These are phyloP conservation scores for Paecilomyces formosus DNA, from an alignment of 2,329 filamentous ascomycete species.

Conservation along the genomic window DNA sequence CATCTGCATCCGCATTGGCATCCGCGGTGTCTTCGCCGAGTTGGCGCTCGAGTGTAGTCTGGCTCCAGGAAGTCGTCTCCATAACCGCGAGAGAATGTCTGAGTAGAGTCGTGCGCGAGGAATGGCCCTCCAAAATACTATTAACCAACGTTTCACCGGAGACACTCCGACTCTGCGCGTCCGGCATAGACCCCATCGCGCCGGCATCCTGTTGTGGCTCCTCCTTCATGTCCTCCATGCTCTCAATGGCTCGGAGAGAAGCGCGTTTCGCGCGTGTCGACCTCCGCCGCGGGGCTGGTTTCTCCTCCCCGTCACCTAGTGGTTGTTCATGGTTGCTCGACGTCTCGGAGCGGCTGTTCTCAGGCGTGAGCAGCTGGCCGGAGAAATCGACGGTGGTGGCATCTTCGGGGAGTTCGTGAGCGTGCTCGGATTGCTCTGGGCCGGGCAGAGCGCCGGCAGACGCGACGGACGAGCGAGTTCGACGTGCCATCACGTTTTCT, in stretches of 20 bases:
- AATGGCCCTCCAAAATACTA: conserved; percentile 26
- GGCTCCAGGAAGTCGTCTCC: conserved; percentile 24
- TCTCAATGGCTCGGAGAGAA: conserved; percentile 24
- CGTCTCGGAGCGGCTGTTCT: conserved; percentile 37
- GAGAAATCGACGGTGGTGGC: conserved; percentile 26
- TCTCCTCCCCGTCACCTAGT: conserved; percentile 20
- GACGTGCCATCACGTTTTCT: conserved; percentile 18
- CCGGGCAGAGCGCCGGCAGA: conserved; percentile 20
- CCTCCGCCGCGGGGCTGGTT: conserved; percentile 20
- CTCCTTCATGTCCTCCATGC: conserved; percentile 17
- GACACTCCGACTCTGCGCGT: conserved; percentile 18
- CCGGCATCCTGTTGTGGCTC: conserved; percentile 11
- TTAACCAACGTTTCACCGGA: conserved; percentile 33
- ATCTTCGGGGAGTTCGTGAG: conserved; percentile 20
- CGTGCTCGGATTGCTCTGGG: conserved; percentile 12
- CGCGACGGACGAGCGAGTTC: conserved; percentile 19
- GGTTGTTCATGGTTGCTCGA: conserved; percentile 33
- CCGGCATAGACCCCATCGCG: conserved; percentile 12
- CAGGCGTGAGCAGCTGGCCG: conserved; percentile 35
- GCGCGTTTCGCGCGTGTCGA: conserved; percentile 35
- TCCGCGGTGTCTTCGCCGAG: conserved; percentile 22
- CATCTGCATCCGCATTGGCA: not conserved
- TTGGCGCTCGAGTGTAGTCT: conserved; percentile 27
- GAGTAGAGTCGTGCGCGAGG: conserved; percentile 26
- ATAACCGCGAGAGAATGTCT: conserved; percentile 36